Conservation (phyloP, 2,329 filamentous ascomycete genomes). For the Phyllosticta paracitricarpa region DNA sequence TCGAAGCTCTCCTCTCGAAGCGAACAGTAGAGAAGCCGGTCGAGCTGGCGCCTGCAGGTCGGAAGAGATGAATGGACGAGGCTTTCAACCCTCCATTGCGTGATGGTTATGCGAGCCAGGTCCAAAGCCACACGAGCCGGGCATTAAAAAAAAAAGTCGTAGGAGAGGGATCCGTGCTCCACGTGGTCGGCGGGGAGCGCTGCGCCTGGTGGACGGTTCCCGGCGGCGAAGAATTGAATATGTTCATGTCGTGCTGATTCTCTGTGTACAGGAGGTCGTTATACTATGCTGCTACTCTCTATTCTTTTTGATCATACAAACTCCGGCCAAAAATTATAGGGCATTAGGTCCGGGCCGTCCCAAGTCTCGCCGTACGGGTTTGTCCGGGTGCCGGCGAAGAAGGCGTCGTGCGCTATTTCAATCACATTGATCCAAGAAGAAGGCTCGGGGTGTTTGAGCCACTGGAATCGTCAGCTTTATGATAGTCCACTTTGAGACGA, state of each 20-base stretch:
- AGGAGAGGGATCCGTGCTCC: not conserved
- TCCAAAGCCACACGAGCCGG: not conserved
- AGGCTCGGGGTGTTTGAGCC: constrained; percentile 46
- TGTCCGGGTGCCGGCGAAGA: constrained; percentile 39
- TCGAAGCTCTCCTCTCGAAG: not conserved
- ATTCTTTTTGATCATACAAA: constrained; percentile 30
- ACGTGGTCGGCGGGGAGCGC: not conserved
- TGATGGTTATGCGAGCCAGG: not conserved
- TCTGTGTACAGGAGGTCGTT: not conserved
- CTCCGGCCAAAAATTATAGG: constrained; percentile 43
- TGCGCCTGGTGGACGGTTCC: not conserved
- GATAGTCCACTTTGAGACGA: not conserved
- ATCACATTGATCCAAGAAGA: constrained; percentile 46
- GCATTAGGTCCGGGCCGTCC: constrained; percentile 37
- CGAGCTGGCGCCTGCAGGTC: too few relatives aligned
- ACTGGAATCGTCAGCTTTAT: constrained; percentile 25
- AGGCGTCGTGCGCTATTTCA: constrained; percentile 44
- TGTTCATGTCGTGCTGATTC: not conserved
- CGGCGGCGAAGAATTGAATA: not conserved
- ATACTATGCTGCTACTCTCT: not conserved
- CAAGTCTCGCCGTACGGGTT: constrained; percentile 47
- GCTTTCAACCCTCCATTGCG: too few relatives aligned
- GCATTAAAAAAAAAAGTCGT: not conserved
- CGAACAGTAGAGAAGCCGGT: not conserved
- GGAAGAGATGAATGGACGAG: too few relatives aligned